Evolutionary conservation across 345 rosid genomes (phyloP).

Genomic region (Pugionium dolabratum): DNA sequence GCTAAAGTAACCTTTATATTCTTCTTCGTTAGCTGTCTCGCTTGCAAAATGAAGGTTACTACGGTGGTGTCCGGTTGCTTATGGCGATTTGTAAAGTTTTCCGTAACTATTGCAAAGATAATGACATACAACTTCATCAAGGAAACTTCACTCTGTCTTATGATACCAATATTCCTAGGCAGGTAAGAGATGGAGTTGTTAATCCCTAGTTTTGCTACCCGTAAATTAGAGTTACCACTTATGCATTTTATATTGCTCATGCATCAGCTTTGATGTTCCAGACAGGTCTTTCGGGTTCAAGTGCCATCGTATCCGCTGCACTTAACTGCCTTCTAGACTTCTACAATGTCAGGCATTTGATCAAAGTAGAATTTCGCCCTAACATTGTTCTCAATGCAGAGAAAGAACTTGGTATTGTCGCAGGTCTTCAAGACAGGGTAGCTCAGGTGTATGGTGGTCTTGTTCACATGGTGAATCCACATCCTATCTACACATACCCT

Average conservation of each 20-base stretch:
- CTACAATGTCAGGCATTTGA: conserved; percentile 73
- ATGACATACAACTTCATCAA: conserved; percentile 52
- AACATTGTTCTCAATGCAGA: conserved; percentile 74
- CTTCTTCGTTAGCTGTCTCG: background rate
- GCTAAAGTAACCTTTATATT: too few species aligned
- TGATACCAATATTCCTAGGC: conserved; percentile 94
- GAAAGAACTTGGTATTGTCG: conserved; percentile 88
- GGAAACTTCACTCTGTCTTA: conserved; percentile 71
- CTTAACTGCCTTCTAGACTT: conserved; percentile 87
- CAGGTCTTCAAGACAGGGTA: conserved; percentile 97
- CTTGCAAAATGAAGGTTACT: conserved; percentile 81
- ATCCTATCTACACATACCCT: background rate
- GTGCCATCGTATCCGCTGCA: conserved; percentile 95
- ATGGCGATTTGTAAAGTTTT: conserved; percentile 89
- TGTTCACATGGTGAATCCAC: conserved; percentile 70
- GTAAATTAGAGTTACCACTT: background rate
- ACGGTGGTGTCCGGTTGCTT: conserved; percentile 89
- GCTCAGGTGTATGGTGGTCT: conserved; percentile 97
- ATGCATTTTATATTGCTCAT: conserved; percentile 22
- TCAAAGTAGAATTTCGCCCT: conserved; percentile 76
- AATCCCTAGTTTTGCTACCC: background rate
- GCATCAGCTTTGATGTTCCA: conserved; percentile 44
- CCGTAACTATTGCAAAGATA: conserved; percentile 53
- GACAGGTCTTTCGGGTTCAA: conserved; percentile 98
- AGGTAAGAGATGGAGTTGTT: conserved; percentile 45